A percentile compares a stretch with the other conserved stretches of the same genome.
phyloP scores from a whole-genome alignment of 371 early-diverging fungal species.

The Umbelopsis sp. region DNA sequence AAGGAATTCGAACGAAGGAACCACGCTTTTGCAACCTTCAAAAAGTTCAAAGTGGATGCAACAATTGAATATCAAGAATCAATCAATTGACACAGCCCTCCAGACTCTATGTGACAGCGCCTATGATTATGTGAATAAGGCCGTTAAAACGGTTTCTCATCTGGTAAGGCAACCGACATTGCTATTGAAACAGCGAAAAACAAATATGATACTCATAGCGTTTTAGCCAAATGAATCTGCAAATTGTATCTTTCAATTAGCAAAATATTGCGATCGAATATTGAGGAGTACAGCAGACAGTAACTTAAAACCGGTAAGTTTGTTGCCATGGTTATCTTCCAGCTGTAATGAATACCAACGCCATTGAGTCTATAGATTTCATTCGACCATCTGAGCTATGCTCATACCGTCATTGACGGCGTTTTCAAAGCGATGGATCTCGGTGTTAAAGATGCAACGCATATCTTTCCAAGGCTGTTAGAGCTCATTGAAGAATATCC shows the following conservation, averaged over 20 bases:
- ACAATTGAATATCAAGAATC: neutral
- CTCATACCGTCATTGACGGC: conserved; percentile 48
- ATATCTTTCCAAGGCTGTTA: conserved; percentile 71
- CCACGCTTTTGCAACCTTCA: neutral
- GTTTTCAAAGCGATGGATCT: conserved; percentile 54
- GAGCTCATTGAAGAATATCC: conserved; percentile 67
- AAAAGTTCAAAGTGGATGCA: neutral
- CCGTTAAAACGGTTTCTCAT: neutral
- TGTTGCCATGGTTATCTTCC: too few species aligned
- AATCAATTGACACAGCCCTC: neutral
- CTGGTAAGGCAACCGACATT: neutral
- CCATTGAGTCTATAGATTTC: conserved; percentile 20
- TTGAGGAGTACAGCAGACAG: conserved; percentile 33
- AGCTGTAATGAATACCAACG: neutral
- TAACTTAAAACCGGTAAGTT: neutral
- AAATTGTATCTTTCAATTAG: conserved; percentile 31
- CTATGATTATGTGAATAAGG: neutral
- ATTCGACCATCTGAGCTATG: conserved; percentile 34
- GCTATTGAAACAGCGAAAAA: neutral
- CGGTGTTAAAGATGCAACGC: conserved; percentile 48
- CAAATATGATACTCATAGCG: neutral
- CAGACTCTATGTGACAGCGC: neutral
- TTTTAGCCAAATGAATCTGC: conserved; percentile 3
- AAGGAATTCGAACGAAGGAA: neutral
- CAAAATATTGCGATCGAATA: conserved; percentile 45